Evolutionary conservation across 2,329 filamentous ascomycete species (phyloP), one percentile per base, ranked within the genome.

Genomic region (Xylaria multiplex): DNA sequence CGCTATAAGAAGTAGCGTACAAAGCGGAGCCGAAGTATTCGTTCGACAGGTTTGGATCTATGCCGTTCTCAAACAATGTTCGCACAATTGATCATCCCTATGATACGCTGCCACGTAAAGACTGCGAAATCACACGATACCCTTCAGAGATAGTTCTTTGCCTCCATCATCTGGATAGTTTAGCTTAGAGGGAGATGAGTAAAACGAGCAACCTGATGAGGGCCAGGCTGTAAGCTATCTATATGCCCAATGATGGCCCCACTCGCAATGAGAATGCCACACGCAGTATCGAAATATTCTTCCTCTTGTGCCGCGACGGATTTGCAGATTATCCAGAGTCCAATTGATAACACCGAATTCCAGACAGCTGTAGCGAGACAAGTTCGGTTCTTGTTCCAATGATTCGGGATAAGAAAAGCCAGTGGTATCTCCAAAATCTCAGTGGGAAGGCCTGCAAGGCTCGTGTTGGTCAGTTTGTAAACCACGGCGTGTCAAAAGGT

Each of bases 31-130:
- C 27, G 11, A 53, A 53, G 11, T 37, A 53, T 19, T 37, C 6
- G 30, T 53, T 37, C 16, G 13, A 35, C 7, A 37, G 16, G 16
- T 53, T 37, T 11, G 49, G 49, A 37, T 37, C 11, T 8, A 35
- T 35, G 30, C 16, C 14, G 16, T 35, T 53, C 13, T 35, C 14
- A 14, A 53, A 16, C n/a, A 53, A 37, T 22, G 30, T 53, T 19
- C 22, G 27, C 49, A 53, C 49, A 30, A 19, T 32, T 11, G 27
- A 37, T 2, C 6, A 37, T 53, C 49, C 8, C 49, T 30, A n/a
- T 35, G 22, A 11, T 53, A 53, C 32, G 49, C 27, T 22, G 49
- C 49, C 30, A 53, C n/a, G 16, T 53, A 16, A 32, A 53, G 49
- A 19, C 30, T 53, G 16, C 14, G 49, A 11, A 53, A 53, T 16